phyloP scores from a whole-genome alignment of 1,284 basidiomycete genomes.

The Malassezia vespertilionis region DNA sequence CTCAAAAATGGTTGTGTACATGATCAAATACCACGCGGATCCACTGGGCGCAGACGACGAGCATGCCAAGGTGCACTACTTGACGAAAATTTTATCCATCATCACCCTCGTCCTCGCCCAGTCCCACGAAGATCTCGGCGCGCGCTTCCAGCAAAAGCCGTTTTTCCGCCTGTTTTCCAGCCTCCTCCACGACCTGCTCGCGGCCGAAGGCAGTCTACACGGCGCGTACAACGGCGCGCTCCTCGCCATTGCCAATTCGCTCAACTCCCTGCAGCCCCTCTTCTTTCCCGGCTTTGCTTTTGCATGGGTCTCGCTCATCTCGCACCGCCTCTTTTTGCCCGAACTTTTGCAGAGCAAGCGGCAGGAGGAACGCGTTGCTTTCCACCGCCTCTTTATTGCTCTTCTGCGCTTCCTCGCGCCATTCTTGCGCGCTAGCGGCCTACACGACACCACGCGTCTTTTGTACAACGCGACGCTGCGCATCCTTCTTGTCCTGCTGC shows the following conservation, averaged over 20 bases:
- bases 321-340: slow-evolving; percentile 93
- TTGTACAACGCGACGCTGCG: slow-evolving; percentile 87
- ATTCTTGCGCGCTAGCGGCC: slow-evolving; percentile 70
- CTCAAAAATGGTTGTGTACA: slow-evolving; percentile 86
- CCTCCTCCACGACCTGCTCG: slow-evolving; percentile 77
- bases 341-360: slow-evolving; percentile 75
- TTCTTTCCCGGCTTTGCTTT: slow-evolving; percentile 98
- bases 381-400: slow-evolving; percentile 83
- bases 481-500: slow-evolving; percentile 81
- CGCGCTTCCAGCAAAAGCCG: slow-evolving; percentile 87
- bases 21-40: slow-evolving; percentile 98
- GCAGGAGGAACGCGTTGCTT: slow-evolving; percentile 59
- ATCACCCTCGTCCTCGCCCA: slow-evolving; percentile 90
- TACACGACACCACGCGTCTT: slow-evolving; percentile 71
- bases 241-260: slow-evolving; percentile 76
- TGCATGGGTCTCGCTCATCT: slow-evolving; percentile 92
- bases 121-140: slow-evolving; percentile 83
- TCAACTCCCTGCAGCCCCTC: slow-evolving; percentile 87
- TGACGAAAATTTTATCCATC: slow-evolving; percentile 95
- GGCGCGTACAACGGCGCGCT: slow-evolving; percentile 79
- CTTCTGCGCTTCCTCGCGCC: slow-evolving; percentile 87
- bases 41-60: slow-evolving; percentile 72
- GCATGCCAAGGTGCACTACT: slow-evolving; percentile 87
- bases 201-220: slow-evolving; percentile 68
- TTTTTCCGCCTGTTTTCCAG: slow-evolving; percentile 98